phyloP scores from a whole-genome alignment of 1,139 yeast species.

The Trichomonascaceae sp. region DNA sequence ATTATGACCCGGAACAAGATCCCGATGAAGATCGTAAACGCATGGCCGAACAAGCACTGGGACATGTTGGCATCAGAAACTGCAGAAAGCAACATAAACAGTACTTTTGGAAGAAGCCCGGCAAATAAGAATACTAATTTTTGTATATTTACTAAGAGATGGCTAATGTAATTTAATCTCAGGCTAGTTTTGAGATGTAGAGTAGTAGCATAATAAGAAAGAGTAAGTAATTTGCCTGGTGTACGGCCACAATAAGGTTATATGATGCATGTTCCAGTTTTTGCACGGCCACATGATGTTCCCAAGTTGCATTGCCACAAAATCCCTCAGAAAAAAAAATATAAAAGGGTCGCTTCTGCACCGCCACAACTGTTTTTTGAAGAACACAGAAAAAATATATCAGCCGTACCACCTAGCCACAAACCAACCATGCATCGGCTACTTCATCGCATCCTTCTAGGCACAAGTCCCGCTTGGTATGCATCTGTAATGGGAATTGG shows the following conservation, averaged over 20 bases:
- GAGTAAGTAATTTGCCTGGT: neutral
- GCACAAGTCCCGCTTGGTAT: slow-evolving; percentile 39
- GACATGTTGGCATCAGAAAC: slow-evolving; percentile 75
- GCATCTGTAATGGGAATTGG: slow-evolving; percentile 84
- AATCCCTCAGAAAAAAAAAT: too few species aligned
- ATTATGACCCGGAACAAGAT: slow-evolving; percentile 81
- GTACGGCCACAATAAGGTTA: neutral
- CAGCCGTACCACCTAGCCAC: neutral
- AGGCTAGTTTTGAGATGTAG: neutral
- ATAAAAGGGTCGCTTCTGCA: neutral
- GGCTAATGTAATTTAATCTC: neutral
- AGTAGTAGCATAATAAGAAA: neutral
- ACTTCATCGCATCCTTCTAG: slow-evolving; percentile 1
- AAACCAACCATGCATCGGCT: neutral
- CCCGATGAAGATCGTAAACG: slow-evolving; percentile 59
- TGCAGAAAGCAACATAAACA: slow-evolving; percentile 95
- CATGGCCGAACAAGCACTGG: slow-evolving; percentile 61
- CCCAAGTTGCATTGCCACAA: slow-evolving; percentile 2
- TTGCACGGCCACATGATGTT: neutral
- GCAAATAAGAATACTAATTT: slow-evolving; percentile 10
- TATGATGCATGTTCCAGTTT: neutral
- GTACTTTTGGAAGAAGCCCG: slow-evolving; percentile 31
- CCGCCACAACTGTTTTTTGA: neutral
- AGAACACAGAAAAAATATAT: neutral
- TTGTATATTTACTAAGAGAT: neutral